Conservation (phyloP, 345 rosid genomes). For the Geranium rotundifolium region DNA sequence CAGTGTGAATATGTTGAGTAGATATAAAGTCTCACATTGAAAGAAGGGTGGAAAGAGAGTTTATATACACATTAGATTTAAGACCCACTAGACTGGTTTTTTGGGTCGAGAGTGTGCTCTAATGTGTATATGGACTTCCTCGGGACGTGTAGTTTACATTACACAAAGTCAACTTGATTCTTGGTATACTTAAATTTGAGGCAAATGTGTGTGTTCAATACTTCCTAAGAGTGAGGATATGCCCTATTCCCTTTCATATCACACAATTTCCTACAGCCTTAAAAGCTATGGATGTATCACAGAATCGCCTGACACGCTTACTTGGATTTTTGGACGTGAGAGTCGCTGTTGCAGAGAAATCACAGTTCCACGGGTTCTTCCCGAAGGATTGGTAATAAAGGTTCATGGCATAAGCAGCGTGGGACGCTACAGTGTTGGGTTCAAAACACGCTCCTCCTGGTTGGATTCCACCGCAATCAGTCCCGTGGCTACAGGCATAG, state of each 20-base stretch:
- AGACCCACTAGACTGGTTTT: not conserved
- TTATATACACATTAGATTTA: not conserved
- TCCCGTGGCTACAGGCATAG: constrained; percentile 57
- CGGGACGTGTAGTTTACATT: no score
- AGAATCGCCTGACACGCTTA: constrained; percentile 5
- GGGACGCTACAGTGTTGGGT: constrained; percentile 55
- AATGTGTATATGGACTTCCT: no score
- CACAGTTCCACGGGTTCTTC: constrained; percentile 45
- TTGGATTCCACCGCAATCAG: constrained; percentile 48
- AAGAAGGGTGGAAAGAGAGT: not conserved
- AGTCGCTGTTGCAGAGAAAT: constrained; percentile 64
- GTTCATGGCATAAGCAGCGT: constrained; percentile 78
- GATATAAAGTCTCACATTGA: no score
- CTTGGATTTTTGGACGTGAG: constrained; percentile 35
- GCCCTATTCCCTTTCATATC: no score
- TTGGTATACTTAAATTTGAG: no score
- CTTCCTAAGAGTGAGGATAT: no score
- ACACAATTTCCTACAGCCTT: no score
- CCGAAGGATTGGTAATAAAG: constrained; percentile 48
- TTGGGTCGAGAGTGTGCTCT: not conserved
- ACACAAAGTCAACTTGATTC: no score
- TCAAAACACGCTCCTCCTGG: constrained; percentile 71
- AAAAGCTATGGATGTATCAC: no score
- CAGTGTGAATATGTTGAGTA: no score
- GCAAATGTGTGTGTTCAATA: not conserved